Base-by-base conservation (phyloP, 345 rosid species). In the Arabis hirsuta region DNA sequence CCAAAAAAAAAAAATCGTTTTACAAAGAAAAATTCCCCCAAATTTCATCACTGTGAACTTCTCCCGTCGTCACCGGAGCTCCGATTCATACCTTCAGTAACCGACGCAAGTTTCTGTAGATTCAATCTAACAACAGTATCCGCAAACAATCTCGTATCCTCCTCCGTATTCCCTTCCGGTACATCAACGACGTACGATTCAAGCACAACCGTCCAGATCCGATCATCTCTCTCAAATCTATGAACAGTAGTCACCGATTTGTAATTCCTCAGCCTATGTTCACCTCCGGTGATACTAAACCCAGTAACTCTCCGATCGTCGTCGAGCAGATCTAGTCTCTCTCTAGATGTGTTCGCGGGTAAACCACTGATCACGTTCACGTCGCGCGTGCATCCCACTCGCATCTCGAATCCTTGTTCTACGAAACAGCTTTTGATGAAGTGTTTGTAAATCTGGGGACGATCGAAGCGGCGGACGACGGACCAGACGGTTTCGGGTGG, bases 161-260 rank as follows among this genome's bases (percentile, higher is more conserved):
- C 98, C 76, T 87, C 97, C n/a, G 98, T 80, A 56, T 93, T 93
- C 51, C 98, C 98, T 67, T 86, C 89, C 19, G 96, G 98, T 4
- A 84, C 87, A 68, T 90, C 98, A 4, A 92, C 96, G 1, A 85
- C 84, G 73, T 93, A 93, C 0, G 93, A 87, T 72, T 93, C 97
- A 64, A 93, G 73, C 54, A 88, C 97, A 12, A 88, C 77, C 47
- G 87, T 87, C 84, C 83, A 76, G 81, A 78, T 77, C 84, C 52
- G 59, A 26, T 16, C 67, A 7, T 41, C 41, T n/a, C 50, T 20
- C 13, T 81, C 77, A 57, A 85, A 76, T 14, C 80, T 84, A 78
- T 93, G 96, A 63, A 87, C 87, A 27, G 90, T 79, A 50, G 96
- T 90, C 12, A 84, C 90, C 24, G 97, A 85, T 70, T 88, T 81